phyloP scores from a whole-genome alignment of 805 yeast genomes.

The Pichia paraexigua region DNA sequence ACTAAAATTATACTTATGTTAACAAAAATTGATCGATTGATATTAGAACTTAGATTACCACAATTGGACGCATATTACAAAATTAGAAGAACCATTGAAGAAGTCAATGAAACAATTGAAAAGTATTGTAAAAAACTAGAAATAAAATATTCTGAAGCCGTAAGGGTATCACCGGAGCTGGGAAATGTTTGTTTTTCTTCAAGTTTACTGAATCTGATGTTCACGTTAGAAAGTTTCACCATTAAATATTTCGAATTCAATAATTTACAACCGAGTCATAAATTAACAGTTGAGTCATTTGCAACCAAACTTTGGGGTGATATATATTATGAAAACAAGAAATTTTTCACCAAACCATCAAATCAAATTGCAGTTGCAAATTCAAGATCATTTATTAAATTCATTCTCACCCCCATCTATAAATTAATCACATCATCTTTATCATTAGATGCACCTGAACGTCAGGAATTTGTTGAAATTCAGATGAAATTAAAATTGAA shows the following conservation, averaged over 20 bases:
- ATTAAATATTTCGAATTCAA: constrained; percentile 34
- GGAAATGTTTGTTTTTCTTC: constrained; percentile 75
- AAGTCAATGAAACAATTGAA: constrained; percentile 48
- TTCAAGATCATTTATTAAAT: constrained; percentile 46
- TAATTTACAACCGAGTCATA: constrained; percentile 14
- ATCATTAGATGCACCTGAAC: constrained; percentile 38
- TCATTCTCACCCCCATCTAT: constrained; percentile 73
- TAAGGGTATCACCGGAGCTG: constrained; percentile 46
- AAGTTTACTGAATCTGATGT: constrained; percentile 49
- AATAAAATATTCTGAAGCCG: constrained; percentile 11
- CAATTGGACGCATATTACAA: constrained; percentile 69
- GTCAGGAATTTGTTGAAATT: constrained; percentile 38
- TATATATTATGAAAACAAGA: constrained; percentile 42
- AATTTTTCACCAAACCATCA: constrained; percentile 33
- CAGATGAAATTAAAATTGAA: constrained; percentile 39
- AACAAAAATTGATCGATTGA: constrained; percentile 80
- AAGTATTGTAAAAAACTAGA: constrained; percentile 9
- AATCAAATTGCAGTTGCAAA: constrained; percentile 18
- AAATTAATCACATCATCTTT: constrained; percentile 59
- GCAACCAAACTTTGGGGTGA: constrained; percentile 72
- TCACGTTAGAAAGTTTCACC: constrained; percentile 62
- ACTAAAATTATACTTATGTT: constrained; percentile 53
- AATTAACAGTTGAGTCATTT: constrained; percentile 33
- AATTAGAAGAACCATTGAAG: constrained; percentile 49
- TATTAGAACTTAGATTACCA: constrained; percentile 70